A percentile compares a stretch with the other conserved stretches of the same genome.
Conservation (phyloP, 2,329 filamentous ascomycete species). For the Nemania sp. region DNA sequence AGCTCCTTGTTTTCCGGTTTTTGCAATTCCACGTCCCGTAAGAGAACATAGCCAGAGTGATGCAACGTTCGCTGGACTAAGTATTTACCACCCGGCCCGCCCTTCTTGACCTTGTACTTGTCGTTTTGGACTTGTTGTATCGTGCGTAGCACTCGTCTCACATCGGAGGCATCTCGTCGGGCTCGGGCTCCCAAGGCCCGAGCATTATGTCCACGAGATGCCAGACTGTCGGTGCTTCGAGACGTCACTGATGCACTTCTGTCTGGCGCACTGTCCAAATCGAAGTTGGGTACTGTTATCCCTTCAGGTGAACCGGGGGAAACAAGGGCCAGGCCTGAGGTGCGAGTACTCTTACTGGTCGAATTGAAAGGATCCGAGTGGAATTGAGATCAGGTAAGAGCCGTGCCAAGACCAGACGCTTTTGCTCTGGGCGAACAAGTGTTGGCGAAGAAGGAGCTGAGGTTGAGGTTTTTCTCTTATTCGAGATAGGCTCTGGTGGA, state of each 20-base stretch:
- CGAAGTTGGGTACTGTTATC: not conserved
- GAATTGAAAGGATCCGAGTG: not conserved
- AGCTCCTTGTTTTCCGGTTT: conserved; percentile 4
- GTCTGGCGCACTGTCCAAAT: not conserved
- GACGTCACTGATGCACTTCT: conserved; percentile 3
- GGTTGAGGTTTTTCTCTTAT: too few species aligned
- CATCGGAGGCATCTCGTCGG: conserved; percentile 1
- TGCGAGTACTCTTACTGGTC: not conserved
- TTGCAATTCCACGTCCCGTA: conserved; percentile 3
- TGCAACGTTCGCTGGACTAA: conserved; percentile 7
- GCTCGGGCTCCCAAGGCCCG: not conserved
- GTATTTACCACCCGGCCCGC: conserved; percentile 4
- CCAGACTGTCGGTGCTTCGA: not conserved
- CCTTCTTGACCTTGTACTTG: conserved; percentile 4
- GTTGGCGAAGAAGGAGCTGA: not conserved
- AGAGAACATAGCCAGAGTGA: conserved; percentile 5
- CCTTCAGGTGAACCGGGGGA: not conserved
- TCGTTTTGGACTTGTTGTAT: conserved; percentile 6
- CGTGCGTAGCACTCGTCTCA: conserved; percentile 8
- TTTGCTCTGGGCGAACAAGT: not conserved
- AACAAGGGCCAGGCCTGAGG: not conserved
- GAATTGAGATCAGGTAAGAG: not conserved
- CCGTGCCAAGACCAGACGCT: not conserved
- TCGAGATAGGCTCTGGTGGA: not conserved
- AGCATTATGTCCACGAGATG: not conserved